Evolutionary conservation across 352 stramenopile species (phyloP).

Genomic region (Phytophthora sansomeana): DNA sequence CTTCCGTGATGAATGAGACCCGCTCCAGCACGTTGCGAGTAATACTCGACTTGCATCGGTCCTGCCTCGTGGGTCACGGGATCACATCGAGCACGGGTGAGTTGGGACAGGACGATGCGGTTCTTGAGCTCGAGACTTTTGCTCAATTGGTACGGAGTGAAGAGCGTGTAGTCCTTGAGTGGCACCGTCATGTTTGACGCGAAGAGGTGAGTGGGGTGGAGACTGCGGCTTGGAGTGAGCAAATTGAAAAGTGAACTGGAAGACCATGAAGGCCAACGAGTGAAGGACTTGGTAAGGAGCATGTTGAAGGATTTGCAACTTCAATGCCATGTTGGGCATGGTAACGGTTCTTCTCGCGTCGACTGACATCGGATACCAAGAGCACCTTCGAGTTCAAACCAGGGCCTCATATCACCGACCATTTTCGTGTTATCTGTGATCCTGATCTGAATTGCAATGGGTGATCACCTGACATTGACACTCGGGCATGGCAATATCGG

Average conservation of each 20-base stretch:
- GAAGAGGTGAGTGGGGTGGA: background rate
- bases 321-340: conserved; percentile 32
- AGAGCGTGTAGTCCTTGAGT: conserved; percentile 43
- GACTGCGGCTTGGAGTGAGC: conserved; percentile 1
- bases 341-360: conserved; percentile 10
- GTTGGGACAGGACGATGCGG: conserved; percentile 48
- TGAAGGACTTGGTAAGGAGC: no score
- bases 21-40: conserved; percentile 33
- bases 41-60: conserved; percentile 54
- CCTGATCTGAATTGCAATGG: no score
- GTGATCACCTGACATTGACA: no score
- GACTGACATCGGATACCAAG: background rate
- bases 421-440: no score
- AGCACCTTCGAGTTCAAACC: no score
- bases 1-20: conserved; percentile 44
- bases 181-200: conserved; percentile 18
- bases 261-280: conserved; percentile 8
- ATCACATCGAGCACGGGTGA: conserved; percentile 39
- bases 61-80: conserved; percentile 34
- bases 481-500: no score
- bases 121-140: conserved; percentile 47
- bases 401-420: no score
- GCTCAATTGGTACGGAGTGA: conserved; percentile 41
- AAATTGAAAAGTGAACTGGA: conserved; percentile 31
- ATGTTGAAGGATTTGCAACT: conserved; percentile 33